Conservation (phyloP, 768 basidiomycete genomes). For the Clathrus columnatus region DNA sequence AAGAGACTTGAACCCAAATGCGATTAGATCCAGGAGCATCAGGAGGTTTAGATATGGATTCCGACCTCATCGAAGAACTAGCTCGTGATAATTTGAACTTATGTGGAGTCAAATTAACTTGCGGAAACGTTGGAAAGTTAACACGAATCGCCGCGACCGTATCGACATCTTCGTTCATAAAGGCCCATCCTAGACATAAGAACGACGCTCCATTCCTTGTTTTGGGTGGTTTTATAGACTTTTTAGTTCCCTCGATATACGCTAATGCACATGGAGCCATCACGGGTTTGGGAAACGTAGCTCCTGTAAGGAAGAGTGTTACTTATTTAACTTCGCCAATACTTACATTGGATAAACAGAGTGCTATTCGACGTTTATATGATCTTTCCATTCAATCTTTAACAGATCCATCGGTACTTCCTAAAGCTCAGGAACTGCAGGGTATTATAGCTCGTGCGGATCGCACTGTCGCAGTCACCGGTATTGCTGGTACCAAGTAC, state of each 20-base stretch:
- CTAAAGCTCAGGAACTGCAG: conserved; percentile 67
- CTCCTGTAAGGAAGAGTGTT: conserved; percentile 43
- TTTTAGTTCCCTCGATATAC: conserved; percentile 63
- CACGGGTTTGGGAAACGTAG: conserved; percentile 79
- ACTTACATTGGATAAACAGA: conserved; percentile 26
- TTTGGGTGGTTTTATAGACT: conserved; percentile 80
- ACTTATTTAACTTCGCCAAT: neutral
- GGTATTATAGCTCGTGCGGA: conserved; percentile 76
- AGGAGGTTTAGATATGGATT: conserved; percentile 87
- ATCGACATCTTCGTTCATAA: conserved; percentile 45
- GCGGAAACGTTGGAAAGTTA: conserved; percentile 87
- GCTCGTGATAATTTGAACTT: conserved; percentile 70
- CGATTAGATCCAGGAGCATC: conserved; percentile 71
- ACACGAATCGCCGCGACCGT: conserved; percentile 71
- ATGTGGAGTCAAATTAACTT: conserved; percentile 87
- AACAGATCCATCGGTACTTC: conserved; percentile 46
- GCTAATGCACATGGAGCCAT: conserved; percentile 82
- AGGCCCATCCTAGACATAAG: conserved; percentile 60
- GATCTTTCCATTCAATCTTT: conserved; percentile 50
- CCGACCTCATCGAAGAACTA: conserved; percentile 75
- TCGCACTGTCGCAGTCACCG: conserved; percentile 65
- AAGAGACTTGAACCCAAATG: neutral
- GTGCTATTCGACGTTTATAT: conserved; percentile 51
- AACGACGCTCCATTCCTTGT: conserved; percentile 67
- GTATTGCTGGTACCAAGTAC: conserved; percentile 79